Percentiles rank a stretch among this genome's conserved stretches.
Evolutionary conservation across 2,329 filamentous ascomycete species (phyloP).

Genomic region (Claviceps sp.): DNA sequence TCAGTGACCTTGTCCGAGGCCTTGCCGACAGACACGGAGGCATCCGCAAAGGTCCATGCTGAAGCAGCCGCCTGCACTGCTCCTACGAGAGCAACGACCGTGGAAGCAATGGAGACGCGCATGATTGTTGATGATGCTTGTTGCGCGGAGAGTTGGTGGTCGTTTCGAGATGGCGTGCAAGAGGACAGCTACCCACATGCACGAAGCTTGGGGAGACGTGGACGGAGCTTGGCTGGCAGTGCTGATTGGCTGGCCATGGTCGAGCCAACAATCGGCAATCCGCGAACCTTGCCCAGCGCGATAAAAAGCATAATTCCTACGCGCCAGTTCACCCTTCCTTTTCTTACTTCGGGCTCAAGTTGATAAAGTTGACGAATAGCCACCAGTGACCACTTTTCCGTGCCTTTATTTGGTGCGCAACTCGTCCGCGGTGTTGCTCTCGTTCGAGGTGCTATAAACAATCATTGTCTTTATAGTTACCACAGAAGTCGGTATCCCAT

Average conservation of each 20-base stretch:
- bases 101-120: slow-evolving; percentile 24
- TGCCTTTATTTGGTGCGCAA: too few species aligned
- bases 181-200: slow-evolving; percentile 16
- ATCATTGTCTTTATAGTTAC: too few species aligned
- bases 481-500: too few species aligned
- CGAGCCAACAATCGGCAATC: too few species aligned
- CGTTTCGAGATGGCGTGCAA: slow-evolving; percentile 9
- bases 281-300: too few species aligned
- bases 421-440: too few species aligned
- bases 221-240: slow-evolving; percentile 10
- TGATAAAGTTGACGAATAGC: too few species aligned
- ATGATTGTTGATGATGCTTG: slow-evolving; percentile 14
- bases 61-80: slow-evolving; percentile 40
- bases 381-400: too few species aligned
- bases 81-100: slow-evolving; percentile 34
- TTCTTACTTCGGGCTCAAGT: too few species aligned
- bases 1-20: slow-evolving; percentile 50
- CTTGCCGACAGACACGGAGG: slow-evolving; percentile 53
- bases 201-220: not conserved
- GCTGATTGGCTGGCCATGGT: not conserved
- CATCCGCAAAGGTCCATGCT: slow-evolving; percentile 65
- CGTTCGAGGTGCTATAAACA: too few species aligned
- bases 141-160: slow-evolving; percentile 6
- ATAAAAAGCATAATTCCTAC: too few species aligned
- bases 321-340: too few species aligned